These are phyloP conservation scores for Blastocystis hominis DNA, from an alignment of 352 stramenopile genomes.

Conservation along the genomic window DNA sequence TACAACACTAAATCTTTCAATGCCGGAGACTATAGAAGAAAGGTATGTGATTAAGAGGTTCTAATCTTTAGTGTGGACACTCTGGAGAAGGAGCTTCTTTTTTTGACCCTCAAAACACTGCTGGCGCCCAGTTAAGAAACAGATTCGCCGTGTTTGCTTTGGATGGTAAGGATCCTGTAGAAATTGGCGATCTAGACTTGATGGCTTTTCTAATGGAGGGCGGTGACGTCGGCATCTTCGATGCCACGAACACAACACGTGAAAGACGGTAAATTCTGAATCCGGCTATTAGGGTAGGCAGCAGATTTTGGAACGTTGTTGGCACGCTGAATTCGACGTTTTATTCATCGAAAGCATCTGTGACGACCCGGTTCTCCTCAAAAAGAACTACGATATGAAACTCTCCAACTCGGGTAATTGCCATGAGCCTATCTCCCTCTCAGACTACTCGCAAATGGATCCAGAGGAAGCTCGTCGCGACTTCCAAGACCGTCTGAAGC, in stretches of 20 bases:
- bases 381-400: constrained; percentile 58
- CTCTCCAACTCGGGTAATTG: neutral
- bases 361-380: constrained; percentile 36
- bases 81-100: constrained; percentile 70
- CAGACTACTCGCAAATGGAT: constrained; percentile 47
- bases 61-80: neutral
- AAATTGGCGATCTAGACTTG: neutral
- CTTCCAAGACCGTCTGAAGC: constrained; percentile 44
- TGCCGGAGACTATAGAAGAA: constrained; percentile 72
- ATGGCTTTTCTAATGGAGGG: constrained; percentile 6
- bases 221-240: constrained; percentile 55
- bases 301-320: constrained; percentile 44
- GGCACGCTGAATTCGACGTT: constrained; percentile 53
- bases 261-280: neutral
- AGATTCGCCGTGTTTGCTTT: constrained; percentile 73
- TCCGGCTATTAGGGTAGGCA: neutral
- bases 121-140: constrained; percentile 70
- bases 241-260: constrained; percentile 56
- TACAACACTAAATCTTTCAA: constrained; percentile 77
- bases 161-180: constrained; percentile 59
- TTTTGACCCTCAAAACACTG: constrained; percentile 70
- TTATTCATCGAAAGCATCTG: constrained; percentile 57
- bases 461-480: constrained; percentile 32
- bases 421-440: neutral
- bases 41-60: constrained; percentile 63